Evolutionary conservation across 257 asterid genomes (phyloP), one percentile per base, ranked within the genome.

Genomic region (Lycium barbarum): DNA sequence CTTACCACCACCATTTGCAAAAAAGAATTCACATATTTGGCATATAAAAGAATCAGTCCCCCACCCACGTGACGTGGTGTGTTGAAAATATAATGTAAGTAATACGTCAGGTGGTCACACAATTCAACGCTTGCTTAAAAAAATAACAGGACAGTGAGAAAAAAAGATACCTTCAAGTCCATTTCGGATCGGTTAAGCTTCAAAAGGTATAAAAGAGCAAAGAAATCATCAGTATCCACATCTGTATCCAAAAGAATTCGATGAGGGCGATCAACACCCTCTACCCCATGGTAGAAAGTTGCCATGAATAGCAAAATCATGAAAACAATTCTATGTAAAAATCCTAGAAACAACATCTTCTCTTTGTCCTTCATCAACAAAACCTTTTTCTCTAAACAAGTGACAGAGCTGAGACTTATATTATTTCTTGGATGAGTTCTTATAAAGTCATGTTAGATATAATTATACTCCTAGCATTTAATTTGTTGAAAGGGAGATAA

Each of bases 201-300:
- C 93, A 96, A 85, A 81, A 96, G 86, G 88, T 96, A 96, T 47
- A 96, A 78, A 22, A 96, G 91, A 74, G 97, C 98, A 86, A 96
- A 93, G 40, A 96, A 85, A 90, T 96, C 99, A 90, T 93, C 99
- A 9, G 96, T 90, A 79, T 96, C 99, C 14, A 92, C 87, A 82
- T 96, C 99, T 18, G 99, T 92, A 74, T 94, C 99, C 91, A 94
- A 82, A 0, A 96, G 88, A 89, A 96, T 94, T 88, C 98, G 88
- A 33, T 88, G 93, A 8, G 98, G 96, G 74, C 6, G 85, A 62
- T 26, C 33, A 26, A 62, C 5, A 67, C 89, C 86, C 61, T 85
- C 88, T 71, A 71, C 82, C 20, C 49, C 87, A 73, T 70, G 20
- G 55, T 61, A 5, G 10, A 70, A 26, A 62, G 63, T 72, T 7